A percentile compares a stretch with the other conserved stretches of the same genome.
These are phyloP conservation scores for Megacollybia marginata DNA, from an alignment of 768 basidiomycete species.

Conservation along the genomic window DNA sequence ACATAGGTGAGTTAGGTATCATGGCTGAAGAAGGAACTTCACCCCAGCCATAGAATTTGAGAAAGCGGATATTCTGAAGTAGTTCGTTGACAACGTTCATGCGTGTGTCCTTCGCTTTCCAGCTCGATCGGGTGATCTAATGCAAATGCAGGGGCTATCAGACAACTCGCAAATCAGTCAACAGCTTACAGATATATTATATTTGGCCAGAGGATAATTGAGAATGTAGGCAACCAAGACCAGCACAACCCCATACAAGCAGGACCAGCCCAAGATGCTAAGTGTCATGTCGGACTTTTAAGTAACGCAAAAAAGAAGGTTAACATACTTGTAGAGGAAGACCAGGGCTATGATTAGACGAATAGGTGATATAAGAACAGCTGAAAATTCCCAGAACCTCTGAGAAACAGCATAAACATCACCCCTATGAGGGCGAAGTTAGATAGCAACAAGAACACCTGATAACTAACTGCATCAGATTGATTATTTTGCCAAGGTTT, in stretches of 20 bases:
- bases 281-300: neutral
- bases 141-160: slow-evolving; percentile 2
- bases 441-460: slow-evolving; percentile 2
- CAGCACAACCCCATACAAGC: slow-evolving; percentile 62
- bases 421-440: slow-evolving; percentile 32
- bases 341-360: slow-evolving; percentile 58
- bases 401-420: slow-evolving; percentile 66
- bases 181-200: slow-evolving; percentile 51
- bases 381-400: slow-evolving; percentile 68
- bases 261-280: slow-evolving; percentile 74
- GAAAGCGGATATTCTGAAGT: slow-evolving; percentile 64
- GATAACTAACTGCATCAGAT: slow-evolving; percentile 63
- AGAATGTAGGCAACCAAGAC: slow-evolving; percentile 53
- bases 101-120: slow-evolving; percentile 58
- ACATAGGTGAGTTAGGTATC: slow-evolving; percentile 1
- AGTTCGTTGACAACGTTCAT: slow-evolving; percentile 73
- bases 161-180: neutral
- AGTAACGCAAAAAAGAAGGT: neutral
- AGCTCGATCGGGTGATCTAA: slow-evolving; percentile 49
- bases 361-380: slow-evolving; percentile 54
- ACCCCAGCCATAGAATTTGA: slow-evolving; percentile 79
- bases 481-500: slow-evolving; percentile 65
- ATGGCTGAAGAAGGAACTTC: neutral
- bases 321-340: slow-evolving; percentile 63
- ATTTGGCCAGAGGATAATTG: slow-evolving; percentile 63